Evolutionary conservation across 768 basidiomycete genomes (phyloP).

Genomic region (Auricularia cornea): DNA sequence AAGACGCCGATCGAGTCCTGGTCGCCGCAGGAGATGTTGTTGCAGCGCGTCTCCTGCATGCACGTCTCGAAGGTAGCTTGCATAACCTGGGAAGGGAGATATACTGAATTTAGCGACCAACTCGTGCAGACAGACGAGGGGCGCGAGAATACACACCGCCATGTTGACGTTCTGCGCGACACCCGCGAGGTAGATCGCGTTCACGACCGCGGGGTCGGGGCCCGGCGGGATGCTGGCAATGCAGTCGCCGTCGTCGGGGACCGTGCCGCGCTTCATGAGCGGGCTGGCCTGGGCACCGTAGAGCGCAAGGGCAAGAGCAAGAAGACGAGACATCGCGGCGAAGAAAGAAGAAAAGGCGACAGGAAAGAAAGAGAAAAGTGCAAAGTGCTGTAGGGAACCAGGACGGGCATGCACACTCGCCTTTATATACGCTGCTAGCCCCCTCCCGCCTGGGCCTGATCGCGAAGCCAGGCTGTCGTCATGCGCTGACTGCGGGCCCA

Average conservation of each 20-base stretch:
- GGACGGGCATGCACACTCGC: not conserved
- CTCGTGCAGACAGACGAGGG: too few species aligned
- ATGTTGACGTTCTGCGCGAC: not conserved
- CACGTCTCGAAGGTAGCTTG: not conserved
- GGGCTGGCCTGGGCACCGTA: not conserved
- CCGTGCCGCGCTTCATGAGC: not conserved
- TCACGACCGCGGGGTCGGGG: not conserved
- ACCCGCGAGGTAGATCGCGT: not conserved
- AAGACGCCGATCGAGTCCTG: not conserved
- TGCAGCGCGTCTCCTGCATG: slow-evolving; percentile 1
- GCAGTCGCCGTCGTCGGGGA: not conserved
- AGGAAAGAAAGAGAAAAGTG: not conserved
- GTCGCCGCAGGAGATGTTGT: not conserved
- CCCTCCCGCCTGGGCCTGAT: too few species aligned
- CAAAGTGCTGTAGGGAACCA: not conserved
- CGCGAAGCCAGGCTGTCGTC: too few species aligned
- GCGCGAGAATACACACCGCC: not conserved
- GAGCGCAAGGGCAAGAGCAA: not conserved
- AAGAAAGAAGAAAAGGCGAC: not conserved
- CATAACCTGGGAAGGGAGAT: not conserved
- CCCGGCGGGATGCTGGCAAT: not conserved
- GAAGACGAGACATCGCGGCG: not conserved
- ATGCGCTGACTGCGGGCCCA: too few species aligned
- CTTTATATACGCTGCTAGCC: too few species aligned
- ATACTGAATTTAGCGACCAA: too few species aligned